Percentiles rank a stretch among this genome's conserved stretches.
Evolutionary conservation across 805 yeast genomes (phyloP).

Genomic region (Teunomyces lycoperdinae): DNA sequence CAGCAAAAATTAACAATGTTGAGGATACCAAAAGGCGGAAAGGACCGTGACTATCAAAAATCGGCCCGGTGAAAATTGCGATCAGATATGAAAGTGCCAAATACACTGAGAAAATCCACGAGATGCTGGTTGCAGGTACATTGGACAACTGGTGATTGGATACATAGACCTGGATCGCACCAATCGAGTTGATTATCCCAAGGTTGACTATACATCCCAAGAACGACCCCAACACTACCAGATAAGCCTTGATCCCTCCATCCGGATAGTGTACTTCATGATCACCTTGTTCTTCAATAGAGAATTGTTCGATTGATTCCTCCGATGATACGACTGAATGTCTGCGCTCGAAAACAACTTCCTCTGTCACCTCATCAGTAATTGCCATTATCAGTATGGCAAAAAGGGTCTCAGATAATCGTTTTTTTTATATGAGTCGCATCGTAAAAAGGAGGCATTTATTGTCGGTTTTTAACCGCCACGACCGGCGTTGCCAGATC

Average conservation of each 20-base stretch:
- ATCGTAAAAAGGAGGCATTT: background rate
- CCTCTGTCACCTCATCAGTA: background rate
- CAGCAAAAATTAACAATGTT: conserved; percentile 41
- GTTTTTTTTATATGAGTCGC: background rate
- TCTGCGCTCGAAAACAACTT: background rate
- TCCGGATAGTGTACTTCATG: conserved; percentile 41
- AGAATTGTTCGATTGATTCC: background rate
- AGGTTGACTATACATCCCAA: conserved; percentile 52
- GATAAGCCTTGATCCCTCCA: conserved; percentile 58
- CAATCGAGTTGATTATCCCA: conserved; percentile 57
- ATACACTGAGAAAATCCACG: conserved; percentile 66
- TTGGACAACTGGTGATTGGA: conserved; percentile 51
- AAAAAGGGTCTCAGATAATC: background rate
- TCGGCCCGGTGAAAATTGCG: conserved; percentile 53
- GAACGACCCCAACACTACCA: conserved; percentile 56
- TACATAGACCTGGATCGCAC: conserved; percentile 62
- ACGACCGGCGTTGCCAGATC: background rate
- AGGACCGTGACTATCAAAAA: conserved; percentile 64
- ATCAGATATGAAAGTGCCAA: conserved; percentile 47
- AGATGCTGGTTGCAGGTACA: conserved; percentile 45
- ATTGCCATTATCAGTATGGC: background rate
- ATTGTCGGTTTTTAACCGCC: background rate
- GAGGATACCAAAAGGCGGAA: conserved; percentile 42
- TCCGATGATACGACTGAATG: background rate
- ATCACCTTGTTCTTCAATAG: background rate